Percentiles rank a stretch among this genome's conserved stretches.
Evolutionary conservation across 2,329 filamentous ascomycete genomes (phyloP).

Genomic region (Trichoderma sp.): DNA sequence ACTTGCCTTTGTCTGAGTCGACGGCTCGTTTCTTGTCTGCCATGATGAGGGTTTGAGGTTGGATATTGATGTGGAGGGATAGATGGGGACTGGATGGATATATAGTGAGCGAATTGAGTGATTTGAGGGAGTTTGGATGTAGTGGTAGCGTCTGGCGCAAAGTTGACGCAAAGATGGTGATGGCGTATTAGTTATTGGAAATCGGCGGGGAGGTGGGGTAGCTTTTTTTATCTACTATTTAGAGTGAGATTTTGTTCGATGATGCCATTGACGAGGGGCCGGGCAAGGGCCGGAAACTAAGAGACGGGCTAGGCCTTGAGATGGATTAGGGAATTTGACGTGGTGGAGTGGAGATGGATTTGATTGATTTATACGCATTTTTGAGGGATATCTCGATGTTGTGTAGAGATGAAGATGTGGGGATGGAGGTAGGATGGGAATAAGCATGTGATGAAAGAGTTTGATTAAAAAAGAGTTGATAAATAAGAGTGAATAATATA

Average conservation of each 20-base stretch:
- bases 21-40: conserved; percentile 31
- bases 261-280: neutral
- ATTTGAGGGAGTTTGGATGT: neutral
- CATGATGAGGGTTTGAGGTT: conserved; percentile 21
- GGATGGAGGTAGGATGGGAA: neutral
- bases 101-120: neutral
- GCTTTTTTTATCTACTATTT: neutral
- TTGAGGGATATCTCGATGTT: neutral
- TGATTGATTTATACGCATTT: neutral
- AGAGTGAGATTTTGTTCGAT: neutral
- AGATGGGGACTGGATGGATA: neutral
- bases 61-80: neutral
- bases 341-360: neutral
- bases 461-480: neutral
- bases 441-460: neutral
- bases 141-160: neutral
- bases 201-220: conserved; percentile 10
- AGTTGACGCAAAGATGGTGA: neutral
- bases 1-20: conserved; percentile 40
- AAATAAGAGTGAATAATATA: neutral
- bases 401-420: neutral
- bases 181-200: neutral
- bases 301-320: neutral
- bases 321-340: neutral
- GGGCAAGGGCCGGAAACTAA: neutral